Percentiles rank a stretch among this genome's conserved stretches.
phyloP scores from a whole-genome alignment of 306 rosid genomes.

The Gastrolobium villosum region DNA sequence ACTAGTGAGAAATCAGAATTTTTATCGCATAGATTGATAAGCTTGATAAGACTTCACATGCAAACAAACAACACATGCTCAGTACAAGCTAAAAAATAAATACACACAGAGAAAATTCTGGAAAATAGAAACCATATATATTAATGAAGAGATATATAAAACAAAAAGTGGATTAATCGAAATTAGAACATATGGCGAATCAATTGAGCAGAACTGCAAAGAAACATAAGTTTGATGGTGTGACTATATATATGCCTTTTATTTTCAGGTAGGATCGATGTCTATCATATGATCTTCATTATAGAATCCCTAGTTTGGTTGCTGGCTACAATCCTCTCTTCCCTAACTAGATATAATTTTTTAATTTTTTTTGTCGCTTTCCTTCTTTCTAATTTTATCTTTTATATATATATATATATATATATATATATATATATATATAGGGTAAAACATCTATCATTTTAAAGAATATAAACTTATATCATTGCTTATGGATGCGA shows the following conservation, averaged over 20 bases:
- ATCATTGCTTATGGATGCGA: slow-evolving; percentile 81
- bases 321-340: slow-evolving; percentile 5
- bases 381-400: neutral
- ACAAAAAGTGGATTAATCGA: neutral
- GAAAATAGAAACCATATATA: neutral
- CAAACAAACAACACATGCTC: neutral
- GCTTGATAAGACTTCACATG: neutral
- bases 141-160: too few species aligned
- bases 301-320: neutral
- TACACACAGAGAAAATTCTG: neutral
- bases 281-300: neutral
- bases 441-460: too few species aligned
- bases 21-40: slow-evolving; percentile 21
- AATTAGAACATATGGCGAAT: neutral
- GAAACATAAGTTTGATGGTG: neutral
- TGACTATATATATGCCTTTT: neutral
- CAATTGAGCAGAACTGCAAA: neutral
- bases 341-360: neutral
- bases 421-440: too few species aligned
- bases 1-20: slow-evolving; percentile 19
- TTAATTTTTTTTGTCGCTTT: neutral
- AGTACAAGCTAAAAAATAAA: slow-evolving; percentile 9
- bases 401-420: too few species aligned
- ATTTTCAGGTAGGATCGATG: neutral
- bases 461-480: too few species aligned